A percentile compares a stretch with the other conserved stretches of the same genome.
Evolutionary conservation across 768 basidiomycete genomes (phyloP).

Genomic region (Chiua virens): DNA sequence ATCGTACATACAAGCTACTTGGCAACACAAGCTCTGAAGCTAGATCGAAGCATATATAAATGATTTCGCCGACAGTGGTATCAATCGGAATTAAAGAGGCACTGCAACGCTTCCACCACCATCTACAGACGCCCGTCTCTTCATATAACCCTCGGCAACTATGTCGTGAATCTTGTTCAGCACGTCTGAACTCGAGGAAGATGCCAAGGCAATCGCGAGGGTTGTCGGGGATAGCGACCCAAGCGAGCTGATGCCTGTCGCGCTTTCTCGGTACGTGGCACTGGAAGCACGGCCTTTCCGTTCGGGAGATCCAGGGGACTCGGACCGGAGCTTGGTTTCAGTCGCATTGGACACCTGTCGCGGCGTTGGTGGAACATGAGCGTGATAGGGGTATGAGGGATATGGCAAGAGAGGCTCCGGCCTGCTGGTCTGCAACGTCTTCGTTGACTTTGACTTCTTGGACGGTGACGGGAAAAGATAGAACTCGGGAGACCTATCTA

Average conservation of each 20-base stretch:
- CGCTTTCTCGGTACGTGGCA: slow-evolving; percentile 1
- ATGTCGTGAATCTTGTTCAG: slow-evolving; percentile 37
- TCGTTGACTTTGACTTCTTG: slow-evolving; percentile 2
- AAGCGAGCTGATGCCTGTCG: slow-evolving; percentile 8
- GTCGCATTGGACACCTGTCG: neutral
- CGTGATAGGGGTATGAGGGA: slow-evolving; percentile 20
- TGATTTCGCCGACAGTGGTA: neutral
- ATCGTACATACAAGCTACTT: slow-evolving; percentile 3
- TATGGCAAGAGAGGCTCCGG: slow-evolving; percentile 19
- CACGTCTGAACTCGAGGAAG: slow-evolving; percentile 26
- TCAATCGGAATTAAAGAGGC: neutral
- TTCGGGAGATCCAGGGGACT: slow-evolving; percentile 7
- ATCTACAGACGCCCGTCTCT: slow-evolving; percentile 7
- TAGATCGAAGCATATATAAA: slow-evolving; percentile 2
- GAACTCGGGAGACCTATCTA: slow-evolving; percentile 8
- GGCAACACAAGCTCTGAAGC: neutral
- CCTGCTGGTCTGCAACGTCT: slow-evolving; percentile 1
- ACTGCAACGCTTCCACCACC: neutral
- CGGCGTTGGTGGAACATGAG: neutral
- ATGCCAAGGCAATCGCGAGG: slow-evolving; percentile 20
- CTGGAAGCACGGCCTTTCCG: slow-evolving; percentile 9
- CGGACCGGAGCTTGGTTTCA: neutral
- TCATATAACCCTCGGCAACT: slow-evolving; percentile 36
- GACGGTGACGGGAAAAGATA: slow-evolving; percentile 22
- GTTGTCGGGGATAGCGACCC: slow-evolving; percentile 25